Percentiles rank a stretch among this genome's conserved stretches.
phyloP scores from a whole-genome alignment of 2,329 filamentous ascomycete genomes.

The Aspergillus bombycis region DNA sequence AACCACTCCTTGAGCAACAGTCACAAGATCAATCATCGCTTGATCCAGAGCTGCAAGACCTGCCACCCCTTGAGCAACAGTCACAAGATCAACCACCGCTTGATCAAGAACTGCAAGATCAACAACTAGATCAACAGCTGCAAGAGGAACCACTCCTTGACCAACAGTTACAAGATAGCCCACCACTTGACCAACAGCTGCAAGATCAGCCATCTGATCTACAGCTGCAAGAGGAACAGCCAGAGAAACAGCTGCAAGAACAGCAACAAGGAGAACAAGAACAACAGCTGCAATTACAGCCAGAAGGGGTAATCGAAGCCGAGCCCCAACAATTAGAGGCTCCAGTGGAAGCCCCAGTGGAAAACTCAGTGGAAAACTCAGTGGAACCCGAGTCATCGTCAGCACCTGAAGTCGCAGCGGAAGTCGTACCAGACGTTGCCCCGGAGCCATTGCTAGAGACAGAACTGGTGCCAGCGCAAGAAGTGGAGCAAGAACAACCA shows the following conservation, averaged over 20 bases:
- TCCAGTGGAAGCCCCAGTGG: neutral
- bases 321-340: conserved; percentile 13
- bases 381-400: conserved; percentile 5
- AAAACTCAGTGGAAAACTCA: conserved; percentile 1
- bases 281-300: conserved; percentile 10
- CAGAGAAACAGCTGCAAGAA: conserved; percentile 11
- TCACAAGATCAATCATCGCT: neutral
- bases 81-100: neutral
- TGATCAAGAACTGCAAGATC: conserved; percentile 11
- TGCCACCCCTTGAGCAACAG: conserved; percentile 15
- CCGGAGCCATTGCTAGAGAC: conserved; percentile 9
- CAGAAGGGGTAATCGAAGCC: conserved; percentile 8
- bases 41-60: neutral
- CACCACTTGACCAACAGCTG: neutral
- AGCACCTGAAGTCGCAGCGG: neutral
- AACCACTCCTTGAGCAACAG: conserved; percentile 15
- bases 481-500: conserved; percentile 23
- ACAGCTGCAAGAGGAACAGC: conserved; percentile 2
- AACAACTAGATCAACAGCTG: conserved; percentile 9
- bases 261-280: conserved; percentile 7
- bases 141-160: neutral
- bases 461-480: conserved; percentile 17
- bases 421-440: conserved; percentile 9
- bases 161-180: neutral
- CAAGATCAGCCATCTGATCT: neutral